Evolutionary conservation across 768 basidiomycete genomes (phyloP), one percentile per base, ranked within the genome.

Genomic region (Wakefieldia striispora): DNA sequence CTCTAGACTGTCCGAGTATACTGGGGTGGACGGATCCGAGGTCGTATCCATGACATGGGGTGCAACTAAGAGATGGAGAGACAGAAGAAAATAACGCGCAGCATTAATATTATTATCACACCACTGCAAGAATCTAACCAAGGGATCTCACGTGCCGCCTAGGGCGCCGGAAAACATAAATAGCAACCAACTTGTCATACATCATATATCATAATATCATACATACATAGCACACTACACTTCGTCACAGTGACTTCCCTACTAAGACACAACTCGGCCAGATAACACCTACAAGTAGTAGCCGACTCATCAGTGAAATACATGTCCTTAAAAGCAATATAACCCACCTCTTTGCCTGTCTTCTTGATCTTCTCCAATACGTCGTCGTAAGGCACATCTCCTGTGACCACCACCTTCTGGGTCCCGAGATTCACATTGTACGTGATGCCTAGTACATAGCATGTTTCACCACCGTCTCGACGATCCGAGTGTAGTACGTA

Each of bases 301-400:
- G n/a, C 29, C 10, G 11, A 10, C 9, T 10, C 12, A 29, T 29
- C 29, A 29, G 29, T 29, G 9, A 29, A 29, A 29, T 29, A 29
- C 1, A 12, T 29, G 29, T 29, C 29, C 26, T 2, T 1, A 17
- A 19, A 20, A 17, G 13, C 26, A 10, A 46, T 26, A 11, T 13
- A 7, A 55, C 72, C 20, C 45, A 90, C 91, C 84, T 89, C 79
- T 71, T 94, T 94, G 55, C 93, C 93, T 10, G 92, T 95, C 80
- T 93, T 95, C 77, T 82, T 81, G 63, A 95, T 91, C 74, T 76
- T 88, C 45, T 72, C 83, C 12, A 81, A 68, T 40, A 92, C 72
- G 3, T 75, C 74, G 0, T 91, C 88, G 64, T 87, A 89, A 16
- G 76, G 59, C 10, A 81, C 72, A 3, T 71, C 66, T 11, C 81